phyloP scores from a whole-genome alignment of 495 filamentous ascomycete species.

The Penicillium psychrofluorescens region DNA sequence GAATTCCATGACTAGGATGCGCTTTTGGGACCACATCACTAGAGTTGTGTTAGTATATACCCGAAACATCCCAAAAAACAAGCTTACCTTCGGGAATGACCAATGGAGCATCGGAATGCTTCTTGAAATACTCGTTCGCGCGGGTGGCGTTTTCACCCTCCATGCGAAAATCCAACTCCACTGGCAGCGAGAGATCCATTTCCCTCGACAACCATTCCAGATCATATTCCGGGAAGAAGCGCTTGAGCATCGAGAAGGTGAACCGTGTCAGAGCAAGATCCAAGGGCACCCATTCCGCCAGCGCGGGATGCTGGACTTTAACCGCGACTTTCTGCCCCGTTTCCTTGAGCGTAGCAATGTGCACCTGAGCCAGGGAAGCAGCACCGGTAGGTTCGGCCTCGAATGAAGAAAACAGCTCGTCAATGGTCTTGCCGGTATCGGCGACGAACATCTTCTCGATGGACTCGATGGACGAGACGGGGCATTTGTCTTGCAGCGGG shows the following conservation, averaged over 20 bases:
- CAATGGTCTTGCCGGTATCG: slow-evolving; percentile 75
- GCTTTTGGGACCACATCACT: slow-evolving; percentile 82
- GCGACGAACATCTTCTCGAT: slow-evolving; percentile 77
- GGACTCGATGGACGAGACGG: slow-evolving; percentile 83
- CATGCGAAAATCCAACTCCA: slow-evolving; percentile 82
- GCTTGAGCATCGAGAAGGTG: slow-evolving; percentile 82
- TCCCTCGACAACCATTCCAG: slow-evolving; percentile 91
- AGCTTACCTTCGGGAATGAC: slow-evolving; percentile 67
- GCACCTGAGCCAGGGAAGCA: slow-evolving; percentile 91
- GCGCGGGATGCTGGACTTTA: slow-evolving; percentile 88
- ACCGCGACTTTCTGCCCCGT: slow-evolving; percentile 91
- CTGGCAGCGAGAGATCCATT: slow-evolving; percentile 82
- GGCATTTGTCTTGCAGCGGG: slow-evolving; percentile 92
- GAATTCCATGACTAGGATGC: slow-evolving; percentile 95
- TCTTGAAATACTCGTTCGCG: slow-evolving; percentile 69
- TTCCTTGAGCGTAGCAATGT: slow-evolving; percentile 77
- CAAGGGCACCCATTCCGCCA: slow-evolving; percentile 87
- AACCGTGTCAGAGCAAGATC: slow-evolving; percentile 83
- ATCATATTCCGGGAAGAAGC: slow-evolving; percentile 96
- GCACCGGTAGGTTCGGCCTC: slow-evolving; percentile 76
- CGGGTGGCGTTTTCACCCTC: slow-evolving; percentile 83
- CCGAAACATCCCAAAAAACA: background rate
- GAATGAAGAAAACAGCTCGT: slow-evolving; percentile 80
- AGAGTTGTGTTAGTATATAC: slow-evolving; percentile 7
- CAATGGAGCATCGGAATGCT: slow-evolving; percentile 62